Conservation (phyloP, 345 rosid species). For the Citrus cavaleriei region DNA sequence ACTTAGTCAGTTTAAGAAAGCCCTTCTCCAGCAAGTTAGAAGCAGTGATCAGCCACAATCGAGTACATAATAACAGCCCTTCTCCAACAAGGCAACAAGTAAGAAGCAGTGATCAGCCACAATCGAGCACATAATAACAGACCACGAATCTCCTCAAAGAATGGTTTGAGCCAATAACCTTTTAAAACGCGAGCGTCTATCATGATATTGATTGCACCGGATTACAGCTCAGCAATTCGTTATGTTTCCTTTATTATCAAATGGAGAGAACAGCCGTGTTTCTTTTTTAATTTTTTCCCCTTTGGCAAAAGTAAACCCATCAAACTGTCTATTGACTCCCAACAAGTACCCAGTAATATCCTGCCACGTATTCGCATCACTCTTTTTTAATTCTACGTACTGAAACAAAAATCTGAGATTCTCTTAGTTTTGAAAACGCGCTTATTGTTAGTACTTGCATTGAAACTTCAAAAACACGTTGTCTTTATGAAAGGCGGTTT, state of each 20-base stretch:
- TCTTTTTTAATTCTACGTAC: neutral
- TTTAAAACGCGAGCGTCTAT: neutral
- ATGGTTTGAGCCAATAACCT: neutral
- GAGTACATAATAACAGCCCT: neutral
- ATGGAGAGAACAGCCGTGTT: too few species aligned
- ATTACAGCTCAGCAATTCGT: neutral
- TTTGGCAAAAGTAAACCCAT: neutral
- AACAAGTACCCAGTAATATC: neutral
- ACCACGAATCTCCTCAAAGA: neutral
- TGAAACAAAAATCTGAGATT: neutral
- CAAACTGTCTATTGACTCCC: neutral
- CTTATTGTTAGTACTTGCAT: neutral
- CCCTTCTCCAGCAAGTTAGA: neutral
- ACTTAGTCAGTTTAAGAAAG: neutral
- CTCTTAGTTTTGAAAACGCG: too few species aligned
- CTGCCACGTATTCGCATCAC: neutral
- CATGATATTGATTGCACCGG: neutral
- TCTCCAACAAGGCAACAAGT: neutral
- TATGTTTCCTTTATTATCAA: too few species aligned
- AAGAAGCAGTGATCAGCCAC: neutral
- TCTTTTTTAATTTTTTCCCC: too few species aligned
- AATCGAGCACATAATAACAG: neutral
- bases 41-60: neutral
- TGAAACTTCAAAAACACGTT: neutral
- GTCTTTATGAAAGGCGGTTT: neutral